Base-by-base conservation (phyloP, 345 rosid genomes). In the Gossypium anomalum region DNA sequence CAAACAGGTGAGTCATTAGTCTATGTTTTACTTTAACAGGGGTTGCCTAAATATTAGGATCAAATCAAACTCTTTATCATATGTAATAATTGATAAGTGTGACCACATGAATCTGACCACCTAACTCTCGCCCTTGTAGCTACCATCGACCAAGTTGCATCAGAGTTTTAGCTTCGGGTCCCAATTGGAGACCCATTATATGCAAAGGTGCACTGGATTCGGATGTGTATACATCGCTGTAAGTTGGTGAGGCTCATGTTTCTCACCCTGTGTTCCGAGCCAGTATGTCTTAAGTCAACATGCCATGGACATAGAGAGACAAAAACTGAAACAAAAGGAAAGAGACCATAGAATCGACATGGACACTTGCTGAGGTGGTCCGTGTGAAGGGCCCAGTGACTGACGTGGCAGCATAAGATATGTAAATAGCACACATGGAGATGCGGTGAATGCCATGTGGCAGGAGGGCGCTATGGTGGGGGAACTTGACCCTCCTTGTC, bases 401-500 rank as follows among this genome's bases (percentile, higher is more conserved):
- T 66, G 75, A 65, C 38, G 62, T 64, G 78, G 76, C 70, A 67
- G 11, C 45, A 25, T 48, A n/a, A 1, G 45, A 41, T 34, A 25
- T 8, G 55, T 38, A 67, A 71, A 69, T 8, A 51, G 75, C 78
- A 71, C 82, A 84, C 80, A 84, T 82, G 79, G 79, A 17, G 38
- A 34, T 34, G 41, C 41, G 41, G 48, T 45, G 77, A 63, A 65
- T 55, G 82, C 76, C 82, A 76, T 71, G 74, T 65, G 80, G 80
- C 61, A 70, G 11, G 6, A 16, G 0, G 13, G 25, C 14, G 34
- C 51, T 6, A 78, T 70, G 77, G 73, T 67, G 78, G 74, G 74
- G 78, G 25, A 49, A 14, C 22, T 19, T 53, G 68, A 29, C 73
- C 77, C 43, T 29, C 58, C 38, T 17, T 80, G 80, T 57, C 68